These are phyloP conservation scores for Polygonum aviculare DNA, from an alignment of 148 eudicot genomes.

Conservation along the genomic window DNA sequence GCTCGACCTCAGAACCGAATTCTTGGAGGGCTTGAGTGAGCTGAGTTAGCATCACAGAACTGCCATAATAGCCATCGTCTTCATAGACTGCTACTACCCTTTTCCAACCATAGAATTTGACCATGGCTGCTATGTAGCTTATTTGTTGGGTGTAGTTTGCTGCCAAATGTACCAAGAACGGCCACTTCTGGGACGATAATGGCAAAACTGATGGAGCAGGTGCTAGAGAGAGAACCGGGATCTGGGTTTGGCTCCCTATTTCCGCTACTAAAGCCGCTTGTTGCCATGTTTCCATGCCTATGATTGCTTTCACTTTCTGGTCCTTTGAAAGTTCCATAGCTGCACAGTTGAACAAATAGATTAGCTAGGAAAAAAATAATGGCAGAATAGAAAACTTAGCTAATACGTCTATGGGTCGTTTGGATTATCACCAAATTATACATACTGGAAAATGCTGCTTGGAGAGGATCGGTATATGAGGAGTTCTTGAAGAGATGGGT, in stretches of 20 bases:
- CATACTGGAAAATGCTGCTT: conserved; percentile 10
- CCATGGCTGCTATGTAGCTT: conserved; percentile 24
- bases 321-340: conserved; percentile 23
- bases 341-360: conserved; percentile 6
- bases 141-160: conserved; percentile 17
- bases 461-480: conserved; percentile 13
- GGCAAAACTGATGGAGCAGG: conserved; percentile 12
- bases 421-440: not conserved
- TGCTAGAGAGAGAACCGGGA: conserved; percentile 33
- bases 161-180: conserved; percentile 33
- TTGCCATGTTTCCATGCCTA: conserved; percentile 29
- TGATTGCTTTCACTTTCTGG: conserved; percentile 21
- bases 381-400: not conserved
- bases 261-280: conserved; percentile 27
- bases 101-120: conserved; percentile 31
- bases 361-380: too few relatives aligned
- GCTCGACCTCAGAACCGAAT: conserved; percentile 24
- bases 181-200: conserved; percentile 16
- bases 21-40: conserved; percentile 30
- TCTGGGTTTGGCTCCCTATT: conserved; percentile 20
- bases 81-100: conserved; percentile 38
- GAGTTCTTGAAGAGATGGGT: not conserved
- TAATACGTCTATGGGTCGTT: not conserved
- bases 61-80: conserved; percentile 24
- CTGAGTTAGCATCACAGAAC: conserved; percentile 16